Evolutionary conservation across 129 eudicot species (phyloP), one percentile per base, ranked within the genome.

Genomic region (Centrapalus pauciflorus): DNA sequence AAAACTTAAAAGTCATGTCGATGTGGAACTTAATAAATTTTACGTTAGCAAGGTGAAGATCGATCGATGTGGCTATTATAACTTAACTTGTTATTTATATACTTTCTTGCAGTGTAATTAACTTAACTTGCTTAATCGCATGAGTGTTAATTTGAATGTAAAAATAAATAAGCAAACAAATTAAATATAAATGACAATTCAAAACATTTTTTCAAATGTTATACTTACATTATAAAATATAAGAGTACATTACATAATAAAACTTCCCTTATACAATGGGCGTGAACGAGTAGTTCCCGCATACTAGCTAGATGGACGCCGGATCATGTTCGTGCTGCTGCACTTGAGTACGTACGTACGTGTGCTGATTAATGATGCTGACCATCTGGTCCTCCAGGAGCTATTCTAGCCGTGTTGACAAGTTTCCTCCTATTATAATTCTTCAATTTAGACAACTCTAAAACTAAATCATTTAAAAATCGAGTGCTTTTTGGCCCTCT

Each of bases 381-480:
- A 59, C 85, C 87, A 76, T 84, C 90, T 7, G 95, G 95, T 10
- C 95, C 95, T 16, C 72, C 80, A 2, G 95, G 95, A 12, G 77
- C 80, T 26, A 59, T 78, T 79, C 83, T 84, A 43, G 65, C 40
- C 14, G 61, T 68, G 54, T 68, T 72, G 52, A 54, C 68, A 83
- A 87, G 25, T 71, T 32, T 66, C 68, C 87, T 74, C 64, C 83
- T 66, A 67, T 52, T 57, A 24, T 70, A 54, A 27, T 57, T 63
- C 72, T 69, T 76, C 74, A 54, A 57, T 66, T 55, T 69, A 17
- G 76, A 69, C 49, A 72, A 56, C 60, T 83, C 81, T 16, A 60
- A 23, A 27, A 69, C 71, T 72, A 87, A 67, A 62, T 81, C 82
- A 16, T 71, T 76, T 43, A 84, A 59, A 57, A 81, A 61, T 51